These are phyloP conservation scores for Xylariaceae sp. DNA, from an alignment of 2,329 filamentous ascomycete species.

Conservation along the genomic window DNA sequence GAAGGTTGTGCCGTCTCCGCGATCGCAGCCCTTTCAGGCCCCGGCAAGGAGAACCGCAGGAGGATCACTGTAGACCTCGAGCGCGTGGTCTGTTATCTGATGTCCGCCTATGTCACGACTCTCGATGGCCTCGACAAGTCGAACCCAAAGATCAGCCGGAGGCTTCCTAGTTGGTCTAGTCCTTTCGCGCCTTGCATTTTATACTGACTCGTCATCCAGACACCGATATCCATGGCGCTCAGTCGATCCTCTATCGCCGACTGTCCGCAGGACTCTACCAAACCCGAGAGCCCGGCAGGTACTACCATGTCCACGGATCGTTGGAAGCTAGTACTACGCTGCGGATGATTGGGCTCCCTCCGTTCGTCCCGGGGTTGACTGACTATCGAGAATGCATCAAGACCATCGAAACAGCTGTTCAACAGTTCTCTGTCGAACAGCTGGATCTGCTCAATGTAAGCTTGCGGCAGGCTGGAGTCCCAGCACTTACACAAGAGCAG, in stretches of 20 bases:
- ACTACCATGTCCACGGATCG: slow-evolving; percentile 71
- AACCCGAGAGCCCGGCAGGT: slow-evolving; percentile 60
- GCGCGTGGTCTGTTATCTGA: slow-evolving; percentile 49
- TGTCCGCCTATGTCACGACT: slow-evolving; percentile 53
- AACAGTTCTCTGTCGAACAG: slow-evolving; percentile 50
- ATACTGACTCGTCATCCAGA: slow-evolving; percentile 40
- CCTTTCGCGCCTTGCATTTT: slow-evolving; percentile 31
- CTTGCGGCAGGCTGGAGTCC: slow-evolving; percentile 54
- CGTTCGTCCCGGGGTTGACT: slow-evolving; percentile 54
- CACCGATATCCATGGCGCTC: slow-evolving; percentile 65
- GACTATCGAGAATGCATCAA: slow-evolving; percentile 55
- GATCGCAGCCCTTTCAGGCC: slow-evolving; percentile 51
- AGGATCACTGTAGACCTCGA: slow-evolving; percentile 48
- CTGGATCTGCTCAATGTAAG: slow-evolving; percentile 53
- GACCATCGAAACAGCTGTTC: slow-evolving; percentile 54
- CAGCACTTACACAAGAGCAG: slow-evolving; percentile 53
- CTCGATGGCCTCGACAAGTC: slow-evolving; percentile 47
- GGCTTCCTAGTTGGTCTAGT: slow-evolving; percentile 27
- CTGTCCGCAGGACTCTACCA: slow-evolving; percentile 68
- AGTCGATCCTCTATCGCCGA: slow-evolving; percentile 65
- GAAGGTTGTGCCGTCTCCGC: slow-evolving; percentile 56
- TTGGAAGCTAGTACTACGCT: slow-evolving; percentile 65
- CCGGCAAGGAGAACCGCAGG: slow-evolving; percentile 37
- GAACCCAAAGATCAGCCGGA: slow-evolving; percentile 41
- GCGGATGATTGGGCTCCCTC: slow-evolving; percentile 62